Base-by-base conservation (phyloP, 345 rosid species). In the Salix arbutifolia region DNA sequence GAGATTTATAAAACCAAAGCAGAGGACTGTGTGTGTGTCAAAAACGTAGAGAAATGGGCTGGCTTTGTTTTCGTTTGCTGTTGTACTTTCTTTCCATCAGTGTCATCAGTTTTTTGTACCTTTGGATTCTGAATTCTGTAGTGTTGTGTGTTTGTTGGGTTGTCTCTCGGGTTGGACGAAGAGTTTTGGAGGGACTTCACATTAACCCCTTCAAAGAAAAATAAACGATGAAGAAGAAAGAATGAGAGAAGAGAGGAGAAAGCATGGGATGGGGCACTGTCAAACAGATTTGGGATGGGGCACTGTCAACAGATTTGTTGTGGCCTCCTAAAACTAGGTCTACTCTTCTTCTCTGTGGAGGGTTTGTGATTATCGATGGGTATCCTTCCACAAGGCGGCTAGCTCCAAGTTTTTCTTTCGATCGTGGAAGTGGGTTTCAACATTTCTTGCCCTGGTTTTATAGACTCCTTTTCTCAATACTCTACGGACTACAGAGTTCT, bases 81-180 rank as follows among this genome's bases (percentile, higher is more conserved):
- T 48, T 50, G 37, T 21, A 14, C 6, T 35, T 12, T 65, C 28
- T 48, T 26, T 53, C 8, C 52, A 60, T 35, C 67, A 23, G 26
- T 30, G 44, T 70, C 6, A 48, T 71, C 64, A 42, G 69, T 77
- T 40, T 56, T 71, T 33, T 40, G 73, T 8, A 26, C 28, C 79
- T 46, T 44, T 56, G 66, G 66, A 76, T 26, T 74, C 69, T n/a
- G 79, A 71, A 73, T 74, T 78, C 31, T 74, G 78, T 48, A 58
- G 67, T n/a, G 74, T 64, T 52, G 83, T 61, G 58, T 26, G 80
- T 70, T 71, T 71, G 77, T 67, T 71, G 83, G 64, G 80, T 21
- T 76, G 79, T 17, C 88, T 86, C 83, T 88, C 85, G 80, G 81
- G 85, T 66, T 79, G 75, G 80, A 77, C 71, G 79, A 82, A 83